Base-by-base conservation (phyloP, 2,329 filamentous ascomycete genomes). In the Pseudocercospora pini-densiflorae region DNA sequence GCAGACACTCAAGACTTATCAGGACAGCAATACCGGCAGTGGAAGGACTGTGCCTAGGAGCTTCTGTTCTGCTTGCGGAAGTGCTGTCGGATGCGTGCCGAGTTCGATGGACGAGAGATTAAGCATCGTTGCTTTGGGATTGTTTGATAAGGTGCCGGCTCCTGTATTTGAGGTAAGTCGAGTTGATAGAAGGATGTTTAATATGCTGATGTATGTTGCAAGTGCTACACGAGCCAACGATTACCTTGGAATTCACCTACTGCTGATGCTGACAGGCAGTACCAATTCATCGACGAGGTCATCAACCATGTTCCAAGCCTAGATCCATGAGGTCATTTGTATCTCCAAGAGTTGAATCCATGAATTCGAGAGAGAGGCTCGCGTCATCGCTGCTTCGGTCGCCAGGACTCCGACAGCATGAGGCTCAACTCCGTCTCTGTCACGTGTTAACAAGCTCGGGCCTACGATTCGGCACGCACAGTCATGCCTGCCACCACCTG, bases 1-100 rank as follows among this genome's bases (percentile, higher is more conserved):
- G 23, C 40, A 45, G 1, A 59, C 63, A n/a, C 58, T 70, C 40
- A 69, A 66, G 45, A 67, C 57, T 2, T 71, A 65, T 23, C 16
- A 59, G 45, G 70, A 71, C 60, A 61, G 59, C 8, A 64, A 67
- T 29, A 66, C 68, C 6, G 47, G 53, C 5, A 70, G 66, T 23
- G 68, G 68, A 23, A 66, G 65, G 9, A 65, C 58, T 5, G 66
- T 70, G 3, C 61, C 63, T 24, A 59, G 68, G 40, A 55, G 59
- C 16, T 71, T 71, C 59, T 71, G 70, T 36, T 69, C 64, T 7
- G 64, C 63, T 1, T 71, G 70, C 27, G 65, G 70, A 21, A 69
- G 66, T 59, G 33, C 66, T 2, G 61, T 68, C 7, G 68, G 65
- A 14, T 59, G 51, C 36, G 40, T 66, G 19, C 63, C 63, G 4